Evolutionary conservation across 768 basidiomycete genomes (phyloP).

Genomic region (Leccinum longicurvipes): DNA sequence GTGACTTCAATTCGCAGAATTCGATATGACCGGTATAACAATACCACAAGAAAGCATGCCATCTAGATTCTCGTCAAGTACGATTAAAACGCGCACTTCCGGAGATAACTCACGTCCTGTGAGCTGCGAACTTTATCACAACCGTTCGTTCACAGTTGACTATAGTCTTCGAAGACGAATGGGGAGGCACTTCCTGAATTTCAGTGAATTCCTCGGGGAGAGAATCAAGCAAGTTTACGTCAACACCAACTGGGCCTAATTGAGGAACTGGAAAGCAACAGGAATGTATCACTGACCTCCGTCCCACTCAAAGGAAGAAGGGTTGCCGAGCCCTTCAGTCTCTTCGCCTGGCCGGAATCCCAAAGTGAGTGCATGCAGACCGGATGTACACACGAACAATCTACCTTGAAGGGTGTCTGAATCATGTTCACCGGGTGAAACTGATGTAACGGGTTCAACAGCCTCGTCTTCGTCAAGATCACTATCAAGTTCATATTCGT

Average conservation of each 20-base stretch:
- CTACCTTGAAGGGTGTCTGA: constrained; percentile 1
- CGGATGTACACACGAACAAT: background rate
- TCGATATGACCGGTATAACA: constrained; percentile 22
- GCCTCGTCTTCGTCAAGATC: constrained; percentile 21
- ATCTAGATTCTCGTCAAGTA: constrained; percentile 8
- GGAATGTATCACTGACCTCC: constrained; percentile 1
- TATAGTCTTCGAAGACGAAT: background rate
- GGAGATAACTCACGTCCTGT: constrained; percentile 11
- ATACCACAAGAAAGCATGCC: constrained; percentile 26
- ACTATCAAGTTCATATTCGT: constrained; percentile 25
- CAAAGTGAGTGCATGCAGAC: background rate
- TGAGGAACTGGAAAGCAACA: constrained; percentile 2
- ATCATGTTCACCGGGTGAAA: background rate
- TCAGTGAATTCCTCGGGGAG: constrained; percentile 3
- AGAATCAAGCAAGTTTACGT: background rate
- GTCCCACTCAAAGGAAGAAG: constrained; percentile 10
- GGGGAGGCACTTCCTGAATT: background rate
- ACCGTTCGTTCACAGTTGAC: background rate
- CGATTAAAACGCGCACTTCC: background rate
- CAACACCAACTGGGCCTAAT: constrained; percentile 3
- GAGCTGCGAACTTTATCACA: constrained; percentile 12
- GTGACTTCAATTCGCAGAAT: constrained; percentile 19
- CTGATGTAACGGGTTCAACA: background rate
- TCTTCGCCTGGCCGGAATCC: constrained; percentile 1
- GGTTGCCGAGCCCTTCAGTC: background rate